These are phyloP conservation scores for Zea luxurians DNA, from an alignment of 176 grass and related monocot species.

Conservation along the genomic window DNA sequence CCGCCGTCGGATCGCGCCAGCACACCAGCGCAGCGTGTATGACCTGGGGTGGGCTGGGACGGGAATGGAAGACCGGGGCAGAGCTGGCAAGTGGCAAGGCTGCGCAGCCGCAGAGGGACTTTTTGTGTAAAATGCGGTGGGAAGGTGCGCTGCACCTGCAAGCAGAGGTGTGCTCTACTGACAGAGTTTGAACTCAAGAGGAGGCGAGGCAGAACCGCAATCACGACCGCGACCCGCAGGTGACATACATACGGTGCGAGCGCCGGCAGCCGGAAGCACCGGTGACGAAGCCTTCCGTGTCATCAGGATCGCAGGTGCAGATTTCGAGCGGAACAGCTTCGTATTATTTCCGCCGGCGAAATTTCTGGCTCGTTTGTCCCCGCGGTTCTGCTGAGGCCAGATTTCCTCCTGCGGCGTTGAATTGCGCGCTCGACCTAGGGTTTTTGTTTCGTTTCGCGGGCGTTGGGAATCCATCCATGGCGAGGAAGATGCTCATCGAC, in stretches of 20 bases:
- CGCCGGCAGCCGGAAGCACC: not conserved
- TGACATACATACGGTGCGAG: not conserved
- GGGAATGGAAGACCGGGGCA: no score
- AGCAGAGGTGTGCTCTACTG: no score
- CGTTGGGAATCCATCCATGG: slow-evolving; percentile 56
- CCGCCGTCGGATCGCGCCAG: no score
- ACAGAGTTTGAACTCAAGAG: not conserved
- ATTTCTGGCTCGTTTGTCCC: not conserved
- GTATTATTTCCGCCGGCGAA: not conserved
- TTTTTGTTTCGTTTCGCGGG: slow-evolving; percentile 17
- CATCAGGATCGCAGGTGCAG: not conserved
- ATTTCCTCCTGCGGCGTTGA: not conserved
- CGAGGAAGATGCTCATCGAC: slow-evolving; percentile 90
- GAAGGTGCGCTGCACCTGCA: no score
- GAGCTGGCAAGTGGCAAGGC: no score
- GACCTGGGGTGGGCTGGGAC: no score
- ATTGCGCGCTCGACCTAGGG: slow-evolving; percentile 9
- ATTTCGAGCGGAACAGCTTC: not conserved
- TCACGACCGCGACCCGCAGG: not conserved
- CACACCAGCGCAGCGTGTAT: no score
- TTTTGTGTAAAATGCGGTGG: no score
- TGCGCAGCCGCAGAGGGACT: no score
- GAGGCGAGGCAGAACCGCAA: not conserved
- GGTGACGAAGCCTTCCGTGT: not conserved
- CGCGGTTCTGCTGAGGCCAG: not conserved